These are phyloP conservation scores for Trypanosomatidae sp. DNA, from an alignment of 208 protist species.

Conservation along the genomic window DNA sequence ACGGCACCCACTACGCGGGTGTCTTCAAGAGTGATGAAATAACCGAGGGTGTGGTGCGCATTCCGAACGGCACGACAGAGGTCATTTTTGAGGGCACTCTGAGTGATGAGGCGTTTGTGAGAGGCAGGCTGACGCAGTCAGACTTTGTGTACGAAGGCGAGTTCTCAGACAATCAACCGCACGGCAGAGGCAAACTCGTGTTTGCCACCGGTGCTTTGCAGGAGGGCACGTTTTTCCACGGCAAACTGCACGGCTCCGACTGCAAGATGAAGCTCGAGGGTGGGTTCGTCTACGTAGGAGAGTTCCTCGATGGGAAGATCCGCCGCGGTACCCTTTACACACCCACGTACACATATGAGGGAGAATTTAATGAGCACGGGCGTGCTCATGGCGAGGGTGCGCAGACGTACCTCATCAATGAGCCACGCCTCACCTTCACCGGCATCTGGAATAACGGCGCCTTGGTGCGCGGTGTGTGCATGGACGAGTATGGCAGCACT, in stretches of 20 bases:
- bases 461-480: slow-evolving; percentile 75
- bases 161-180: slow-evolving; percentile 81
- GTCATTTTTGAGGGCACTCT: slow-evolving; percentile 84
- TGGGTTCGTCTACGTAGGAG: slow-evolving; percentile 89
- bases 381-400: slow-evolving; percentile 83
- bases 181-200: slow-evolving; percentile 74
- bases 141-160: slow-evolving; percentile 89
- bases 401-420: slow-evolving; percentile 86
- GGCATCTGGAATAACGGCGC: slow-evolving; percentile 87
- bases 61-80: slow-evolving; percentile 84
- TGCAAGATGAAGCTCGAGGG: slow-evolving; percentile 92
- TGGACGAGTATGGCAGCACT: slow-evolving; percentile 84
- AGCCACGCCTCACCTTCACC: slow-evolving; percentile 82
- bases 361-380: slow-evolving; percentile 89
- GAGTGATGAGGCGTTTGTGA: slow-evolving; percentile 78
- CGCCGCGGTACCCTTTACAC: slow-evolving; percentile 83
- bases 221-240: slow-evolving; percentile 86
- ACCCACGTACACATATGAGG: slow-evolving; percentile 91
- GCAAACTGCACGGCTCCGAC: slow-evolving; percentile 81
- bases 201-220: slow-evolving; percentile 82
- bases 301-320: slow-evolving; percentile 85
- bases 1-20: slow-evolving; percentile 87
- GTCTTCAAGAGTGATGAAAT: slow-evolving; percentile 78
- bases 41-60: slow-evolving; percentile 80
- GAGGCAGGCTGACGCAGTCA: slow-evolving; percentile 70